Conservation (phyloP, 129 eudicot species). For the Dittrichia graveolens region DNA sequence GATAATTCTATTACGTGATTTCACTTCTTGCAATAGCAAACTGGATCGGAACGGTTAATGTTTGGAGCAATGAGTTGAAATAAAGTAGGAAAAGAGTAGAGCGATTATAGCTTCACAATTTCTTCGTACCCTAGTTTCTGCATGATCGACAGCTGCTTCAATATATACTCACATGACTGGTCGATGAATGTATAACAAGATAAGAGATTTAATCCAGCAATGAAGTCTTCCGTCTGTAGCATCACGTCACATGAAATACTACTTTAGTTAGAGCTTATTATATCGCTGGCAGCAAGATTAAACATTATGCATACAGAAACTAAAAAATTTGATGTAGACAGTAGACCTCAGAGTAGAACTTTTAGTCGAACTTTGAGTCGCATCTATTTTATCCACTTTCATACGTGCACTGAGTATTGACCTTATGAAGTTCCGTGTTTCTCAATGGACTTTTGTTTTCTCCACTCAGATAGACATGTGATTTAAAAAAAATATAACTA, state of each 20-base stretch:
- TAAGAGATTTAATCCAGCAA: constrained; percentile 61
- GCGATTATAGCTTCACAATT: constrained; percentile 15
- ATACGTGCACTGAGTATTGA: constrained; percentile 13
- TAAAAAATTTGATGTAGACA: neutral
- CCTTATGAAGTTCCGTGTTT: neutral
- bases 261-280: constrained; percentile 33
- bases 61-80: neutral
- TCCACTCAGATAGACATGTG: neutral
- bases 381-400: constrained; percentile 12
- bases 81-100: neutral
- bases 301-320: constrained; percentile 6
- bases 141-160: constrained; percentile 77
- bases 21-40: too few species aligned
- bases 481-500: neutral
- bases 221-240: constrained; percentile 83
- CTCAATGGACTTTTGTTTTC: constrained; percentile 3
- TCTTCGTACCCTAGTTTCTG: constrained; percentile 77
- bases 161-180: constrained; percentile 70
- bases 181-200: constrained; percentile 80
- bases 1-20: too few species aligned
- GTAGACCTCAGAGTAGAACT: neutral
- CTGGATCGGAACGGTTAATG: too few species aligned
- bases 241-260: constrained; percentile 38
- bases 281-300: constrained; percentile 1
- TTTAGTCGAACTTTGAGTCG: constrained; percentile 18